phyloP scores from a whole-genome alignment of 495 filamentous ascomycete species.

The Xylaria longipes region DNA sequence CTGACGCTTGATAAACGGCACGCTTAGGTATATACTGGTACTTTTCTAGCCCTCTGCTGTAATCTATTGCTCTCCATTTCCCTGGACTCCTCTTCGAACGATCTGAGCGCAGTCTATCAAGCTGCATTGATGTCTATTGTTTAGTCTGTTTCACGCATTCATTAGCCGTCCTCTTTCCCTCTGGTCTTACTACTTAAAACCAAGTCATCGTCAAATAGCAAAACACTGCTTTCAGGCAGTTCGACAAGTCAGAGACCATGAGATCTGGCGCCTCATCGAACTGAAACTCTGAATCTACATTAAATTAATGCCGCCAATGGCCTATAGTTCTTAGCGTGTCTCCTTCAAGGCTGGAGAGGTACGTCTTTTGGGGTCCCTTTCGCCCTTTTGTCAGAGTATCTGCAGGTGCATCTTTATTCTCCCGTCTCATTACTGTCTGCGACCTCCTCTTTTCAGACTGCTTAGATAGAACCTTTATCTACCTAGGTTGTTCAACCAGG shows the following conservation, averaged over 20 bases:
- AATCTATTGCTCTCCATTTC: not conserved
- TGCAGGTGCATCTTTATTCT: not conserved
- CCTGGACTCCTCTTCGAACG: not conserved
- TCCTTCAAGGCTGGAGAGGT: constrained; percentile 7
- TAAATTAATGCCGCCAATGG: not conserved
- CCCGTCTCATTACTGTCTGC: not conserved
- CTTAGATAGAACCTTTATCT: not conserved
- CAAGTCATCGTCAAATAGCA: not conserved
- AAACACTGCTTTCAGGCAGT: not conserved
- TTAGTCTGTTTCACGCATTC: not conserved
- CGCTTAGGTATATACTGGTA: not conserved
- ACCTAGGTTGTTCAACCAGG: not conserved
- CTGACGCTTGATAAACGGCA: not conserved
- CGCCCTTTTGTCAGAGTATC: not conserved
- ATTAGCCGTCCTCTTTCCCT: not conserved
- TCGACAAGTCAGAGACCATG: not conserved
- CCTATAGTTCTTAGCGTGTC: not conserved
- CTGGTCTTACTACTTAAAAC: not conserved
- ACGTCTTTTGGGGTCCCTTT: not conserved
- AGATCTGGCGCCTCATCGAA: not conserved
- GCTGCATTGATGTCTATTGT: not conserved
- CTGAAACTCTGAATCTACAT: not conserved
- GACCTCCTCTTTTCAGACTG: not conserved
- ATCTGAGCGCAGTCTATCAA: not conserved
- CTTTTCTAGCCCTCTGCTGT: not conserved